These are phyloP conservation scores for Trapa incisa DNA, from an alignment of 345 rosid species.

Conservation along the genomic window DNA sequence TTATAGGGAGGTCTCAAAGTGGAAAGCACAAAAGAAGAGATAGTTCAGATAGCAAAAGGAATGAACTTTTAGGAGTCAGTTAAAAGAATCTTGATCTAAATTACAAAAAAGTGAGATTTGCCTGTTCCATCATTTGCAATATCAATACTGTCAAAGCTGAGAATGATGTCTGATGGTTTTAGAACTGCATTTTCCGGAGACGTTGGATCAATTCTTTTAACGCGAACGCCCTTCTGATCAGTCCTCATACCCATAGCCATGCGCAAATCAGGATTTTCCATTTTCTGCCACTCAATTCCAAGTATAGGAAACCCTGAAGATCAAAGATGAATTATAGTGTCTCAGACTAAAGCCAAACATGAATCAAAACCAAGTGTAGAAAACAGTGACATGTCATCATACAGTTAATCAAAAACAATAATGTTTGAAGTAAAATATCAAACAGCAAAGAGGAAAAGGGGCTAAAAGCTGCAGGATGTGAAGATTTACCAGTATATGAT, in stretches of 20 bases:
- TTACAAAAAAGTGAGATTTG: slow-evolving; percentile 5
- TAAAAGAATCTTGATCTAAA: background rate
- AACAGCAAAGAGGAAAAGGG: background rate
- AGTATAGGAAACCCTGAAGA: slow-evolving; percentile 66
- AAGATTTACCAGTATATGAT: slow-evolving; percentile 54
- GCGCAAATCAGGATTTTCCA: slow-evolving; percentile 89
- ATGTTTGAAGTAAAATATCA: too few species aligned
- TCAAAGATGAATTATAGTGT: too few species aligned
- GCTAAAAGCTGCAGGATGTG: background rate
- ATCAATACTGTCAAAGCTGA: slow-evolving; percentile 70
- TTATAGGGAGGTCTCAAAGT: background rate
- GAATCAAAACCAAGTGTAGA: background rate
- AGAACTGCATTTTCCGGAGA: slow-evolving; percentile 71
- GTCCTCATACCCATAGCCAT: slow-evolving; percentile 67
- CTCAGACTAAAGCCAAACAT: background rate
- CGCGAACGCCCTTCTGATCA: slow-evolving; percentile 78
- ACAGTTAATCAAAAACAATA: background rate
- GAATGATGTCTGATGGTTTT: slow-evolving; percentile 77
- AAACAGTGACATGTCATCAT: too few species aligned
- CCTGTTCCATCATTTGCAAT: slow-evolving; percentile 97
- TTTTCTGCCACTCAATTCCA: slow-evolving; percentile 96
- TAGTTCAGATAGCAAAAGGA: background rate
- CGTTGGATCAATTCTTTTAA: slow-evolving; percentile 86
- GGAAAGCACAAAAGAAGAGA: background rate
- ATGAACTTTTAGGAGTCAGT: background rate